A percentile compares a stretch with the other conserved stretches of the same genome.
Evolutionary conservation across 148 eudicot species (phyloP).

Genomic region (Camellia japonica): DNA sequence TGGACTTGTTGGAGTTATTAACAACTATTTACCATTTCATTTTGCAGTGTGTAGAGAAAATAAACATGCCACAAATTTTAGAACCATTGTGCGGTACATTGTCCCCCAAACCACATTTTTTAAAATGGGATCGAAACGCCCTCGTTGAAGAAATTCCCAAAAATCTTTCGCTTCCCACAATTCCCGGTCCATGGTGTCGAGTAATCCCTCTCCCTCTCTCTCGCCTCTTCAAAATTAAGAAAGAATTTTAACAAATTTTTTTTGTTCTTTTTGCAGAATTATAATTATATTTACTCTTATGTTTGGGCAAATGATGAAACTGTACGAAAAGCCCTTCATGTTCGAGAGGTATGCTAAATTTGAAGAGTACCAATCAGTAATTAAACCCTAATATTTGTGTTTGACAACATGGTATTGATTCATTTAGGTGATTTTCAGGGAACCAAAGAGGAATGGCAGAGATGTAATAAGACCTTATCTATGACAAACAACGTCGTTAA

Average conservation of each 20-base stretch:
- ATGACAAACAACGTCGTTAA: conserved; percentile 9
- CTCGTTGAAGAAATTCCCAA: neutral
- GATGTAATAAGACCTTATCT: conserved; percentile 20
- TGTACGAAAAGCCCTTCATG: conserved; percentile 25
- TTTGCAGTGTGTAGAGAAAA: conserved; percentile 12
- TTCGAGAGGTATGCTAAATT: conserved; percentile 11
- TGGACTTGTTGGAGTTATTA: neutral
- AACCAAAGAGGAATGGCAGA: conserved; percentile 11
- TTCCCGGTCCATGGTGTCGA: neutral
- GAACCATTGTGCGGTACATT: conserved; percentile 18
- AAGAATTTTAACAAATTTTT: neutral
- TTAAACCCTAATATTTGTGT: neutral
- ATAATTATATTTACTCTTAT: conserved; percentile 8
- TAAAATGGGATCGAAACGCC: neutral
- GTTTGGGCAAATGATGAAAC: conserved; percentile 20
- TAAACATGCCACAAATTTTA: neutral
- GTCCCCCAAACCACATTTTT: neutral
- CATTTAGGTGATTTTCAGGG: conserved; percentile 10
- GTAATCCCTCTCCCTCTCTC: neutral
- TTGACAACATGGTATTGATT: neutral
- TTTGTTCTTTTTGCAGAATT: conserved; percentile 11
- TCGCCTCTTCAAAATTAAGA: neutral
- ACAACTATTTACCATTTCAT: neutral
- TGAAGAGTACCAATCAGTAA: neutral
- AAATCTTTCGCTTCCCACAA: neutral